Base-by-base conservation (phyloP, 163 green algal species). In the Picocystis sp. region DNA sequence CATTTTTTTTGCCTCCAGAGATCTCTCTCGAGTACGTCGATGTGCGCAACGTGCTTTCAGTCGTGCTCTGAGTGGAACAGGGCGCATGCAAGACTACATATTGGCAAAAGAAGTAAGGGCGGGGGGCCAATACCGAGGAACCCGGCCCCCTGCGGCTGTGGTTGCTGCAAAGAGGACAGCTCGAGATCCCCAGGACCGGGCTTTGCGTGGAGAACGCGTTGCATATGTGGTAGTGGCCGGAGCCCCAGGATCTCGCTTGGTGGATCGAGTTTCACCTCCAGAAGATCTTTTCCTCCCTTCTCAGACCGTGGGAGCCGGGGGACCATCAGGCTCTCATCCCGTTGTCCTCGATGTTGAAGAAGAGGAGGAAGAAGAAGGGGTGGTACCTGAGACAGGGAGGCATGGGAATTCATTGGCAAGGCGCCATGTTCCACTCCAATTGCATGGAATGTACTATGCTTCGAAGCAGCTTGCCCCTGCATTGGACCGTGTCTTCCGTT, bases 381-480 rank as follows among this genome's bases (percentile, higher is more conserved):
- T 11, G 3, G 29, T 38, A 8, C 5, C 29, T 38, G 29, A 3
- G 8, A 8, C 29, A 11, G 29, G 29, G 8, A 3, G 8, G 5
- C 3, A 11, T 38, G 29, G 5, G 29, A 3, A 3, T 11, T 8
- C 29, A 38, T 8, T 38, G 29, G 3, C 29, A 8, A 38, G 29
- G 29, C 29, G 29, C 29, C 29, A 8, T 38, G 29, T 38, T 38
- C 29, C 45, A 21, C 66, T 94, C 56, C 72, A 81, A 11, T 69
- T 96, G 17, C 65, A 97, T 60, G 80, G 56, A 8, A 50, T 55
- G 8, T 97, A 97, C 75, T 97, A 97, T 78, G 92, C 95, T 69
- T 82, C 67, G 11, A 90, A 88, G 53, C 77, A 89, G 65, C 92
- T 96, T 61, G 78, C 92, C 15, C 89, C 88, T 14, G 77, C 89